phyloP scores from a whole-genome alignment of 139 green algal genomes.

The Auxenochlorella pyrenoidosa region DNA sequence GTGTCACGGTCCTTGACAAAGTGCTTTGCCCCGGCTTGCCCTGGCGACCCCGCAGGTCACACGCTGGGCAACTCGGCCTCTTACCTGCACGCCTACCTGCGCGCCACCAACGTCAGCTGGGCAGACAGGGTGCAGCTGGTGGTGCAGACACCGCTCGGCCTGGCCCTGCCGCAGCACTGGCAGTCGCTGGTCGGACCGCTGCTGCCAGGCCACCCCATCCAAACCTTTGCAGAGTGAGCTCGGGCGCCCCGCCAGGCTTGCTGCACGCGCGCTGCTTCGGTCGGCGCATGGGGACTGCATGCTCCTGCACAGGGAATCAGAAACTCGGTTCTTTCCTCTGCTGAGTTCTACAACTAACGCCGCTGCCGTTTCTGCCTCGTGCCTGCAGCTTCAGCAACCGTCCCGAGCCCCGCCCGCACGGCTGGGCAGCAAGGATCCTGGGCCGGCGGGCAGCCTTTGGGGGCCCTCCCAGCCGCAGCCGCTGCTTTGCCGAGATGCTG shows the following conservation, averaged over 20 bases:
- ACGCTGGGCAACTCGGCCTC: not conserved
- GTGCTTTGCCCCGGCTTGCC: not conserved
- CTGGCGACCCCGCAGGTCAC: not conserved
- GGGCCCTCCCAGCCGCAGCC: not conserved
- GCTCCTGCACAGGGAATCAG: too few species aligned
- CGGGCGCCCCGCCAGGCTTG: too few species aligned
- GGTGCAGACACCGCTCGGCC: not conserved
- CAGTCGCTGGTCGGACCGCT: not conserved
- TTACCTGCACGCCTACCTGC: not conserved
- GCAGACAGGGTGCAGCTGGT: not conserved
- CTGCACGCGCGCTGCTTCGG: too few species aligned
- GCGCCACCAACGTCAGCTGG: not conserved
- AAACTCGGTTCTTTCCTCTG: too few species aligned
- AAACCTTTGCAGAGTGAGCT: not conserved
- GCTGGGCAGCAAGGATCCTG: not conserved
- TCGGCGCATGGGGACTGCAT: too few species aligned
- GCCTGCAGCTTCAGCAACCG: not conserved
- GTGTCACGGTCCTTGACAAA: not conserved
- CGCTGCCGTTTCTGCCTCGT: too few species aligned
- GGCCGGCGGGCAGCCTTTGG: not conserved
- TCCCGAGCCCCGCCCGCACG: not conserved
- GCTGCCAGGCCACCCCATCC: not conserved
- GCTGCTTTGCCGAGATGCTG: constrained; percentile 16
- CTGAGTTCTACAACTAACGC: too few species aligned
- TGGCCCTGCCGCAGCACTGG: constrained; percentile 2